A percentile compares a stretch with the other conserved stretches of the same genome.
Conservation (phyloP, 2,329 filamentous ascomycete genomes). For the Gyromitra esculenta region DNA sequence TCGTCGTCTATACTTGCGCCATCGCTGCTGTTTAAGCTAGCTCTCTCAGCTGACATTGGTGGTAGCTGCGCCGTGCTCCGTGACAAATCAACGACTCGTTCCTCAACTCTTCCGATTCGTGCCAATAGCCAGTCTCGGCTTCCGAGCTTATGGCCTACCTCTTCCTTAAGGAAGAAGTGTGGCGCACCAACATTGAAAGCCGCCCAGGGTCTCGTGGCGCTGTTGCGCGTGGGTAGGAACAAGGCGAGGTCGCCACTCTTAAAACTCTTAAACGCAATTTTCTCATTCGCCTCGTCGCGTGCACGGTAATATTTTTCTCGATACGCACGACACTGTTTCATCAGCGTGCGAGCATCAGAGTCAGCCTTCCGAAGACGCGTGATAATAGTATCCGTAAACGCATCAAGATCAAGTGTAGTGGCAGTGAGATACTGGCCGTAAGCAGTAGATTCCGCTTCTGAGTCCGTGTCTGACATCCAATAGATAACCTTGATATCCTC, state of each 20-base stretch:
- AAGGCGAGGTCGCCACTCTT: slow-evolving; percentile 95
- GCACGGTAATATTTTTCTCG: slow-evolving; percentile 83
- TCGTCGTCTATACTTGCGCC: slow-evolving; percentile 66
- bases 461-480: slow-evolving; percentile 79
- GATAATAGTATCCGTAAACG: slow-evolving; percentile 83
- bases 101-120: slow-evolving; percentile 88
- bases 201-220: slow-evolving; percentile 93
- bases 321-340: slow-evolving; percentile 85
- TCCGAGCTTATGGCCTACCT: slow-evolving; percentile 84
- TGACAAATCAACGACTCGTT: slow-evolving; percentile 90
- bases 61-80: slow-evolving; percentile 56
- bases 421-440: slow-evolving; percentile 79
- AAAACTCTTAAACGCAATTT: slow-evolving; percentile 94
- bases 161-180: slow-evolving; percentile 94
- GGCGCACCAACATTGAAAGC: slow-evolving; percentile 98
- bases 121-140: slow-evolving; percentile 96
- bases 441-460: slow-evolving; percentile 74
- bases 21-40: slow-evolving; percentile 60
- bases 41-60: slow-evolving; percentile 29
- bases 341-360: slow-evolving; percentile 90
- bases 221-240: slow-evolving; percentile 93
- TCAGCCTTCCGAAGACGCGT: slow-evolving; percentile 94
- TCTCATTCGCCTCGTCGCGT: slow-evolving; percentile 88
- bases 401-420: slow-evolving; percentile 81
- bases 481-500: slow-evolving; percentile 77